Evolutionary conservation across 2,329 filamentous ascomycete species (phyloP), one percentile per base, ranked within the genome.

Genomic region (Exophiala sideris): DNA sequence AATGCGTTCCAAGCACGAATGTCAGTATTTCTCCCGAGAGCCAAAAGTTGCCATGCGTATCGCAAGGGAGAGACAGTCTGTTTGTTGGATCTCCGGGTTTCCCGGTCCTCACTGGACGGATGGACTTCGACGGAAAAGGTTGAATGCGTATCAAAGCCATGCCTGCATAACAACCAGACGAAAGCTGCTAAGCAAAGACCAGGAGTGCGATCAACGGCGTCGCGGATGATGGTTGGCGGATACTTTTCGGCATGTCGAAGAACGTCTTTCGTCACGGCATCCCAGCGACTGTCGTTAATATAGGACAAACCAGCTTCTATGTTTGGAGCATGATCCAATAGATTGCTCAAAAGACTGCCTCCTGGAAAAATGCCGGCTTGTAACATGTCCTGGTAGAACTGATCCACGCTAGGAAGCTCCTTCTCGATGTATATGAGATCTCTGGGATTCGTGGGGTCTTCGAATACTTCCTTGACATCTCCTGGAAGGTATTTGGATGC

Each of bases 341-440:
- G 67, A 47, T 79, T 73, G 2, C 72, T 71, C 8, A 85, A 64
- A 9, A 79, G 71, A 36, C 68, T 69, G 2, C 66, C 68, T 2
- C 68, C 66, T 8, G 79, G 74, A 6, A 63, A 65, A 18, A 83
- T 62, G 2, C 71, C 70, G 34, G 75, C 69, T 1, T 65, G 68
- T 21, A 70, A 62, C 74, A 85, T 81, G 39, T 77, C 68, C 14
- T 74, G 61, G 40, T 79, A 73, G 33, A 86, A 73, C 9, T 75
- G 70, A n/a, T 77, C 70, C 14, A 79, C 62, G 0, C 72, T 74
- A 5, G 83, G 83, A 11, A 80, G 74, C 39, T 78, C 72, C 11
- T 76, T 75, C 21, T 73, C 74, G 9, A 83, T 74, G 65, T 84
- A 84, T 1, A 82, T 79, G 45, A 79, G 68, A 59, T 85, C 78